phyloP scores from a whole-genome alignment of 306 rosid species.

The Medicago arabica region DNA sequence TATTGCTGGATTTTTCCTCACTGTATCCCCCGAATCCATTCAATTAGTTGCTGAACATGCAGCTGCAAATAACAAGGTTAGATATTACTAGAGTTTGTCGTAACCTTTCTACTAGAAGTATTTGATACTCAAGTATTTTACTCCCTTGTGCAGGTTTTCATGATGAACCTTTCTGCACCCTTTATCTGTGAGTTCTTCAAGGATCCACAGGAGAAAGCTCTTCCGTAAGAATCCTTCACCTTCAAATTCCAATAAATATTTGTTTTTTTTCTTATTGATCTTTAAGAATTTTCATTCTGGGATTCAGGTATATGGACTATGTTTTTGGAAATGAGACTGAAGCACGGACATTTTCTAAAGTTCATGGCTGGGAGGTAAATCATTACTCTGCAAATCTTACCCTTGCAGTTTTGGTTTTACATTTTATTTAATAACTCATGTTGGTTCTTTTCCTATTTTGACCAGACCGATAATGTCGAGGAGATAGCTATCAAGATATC shows the following conservation, averaged over 20 bases:
- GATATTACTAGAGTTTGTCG: constrained; percentile 32
- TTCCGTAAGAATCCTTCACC: constrained; percentile 64
- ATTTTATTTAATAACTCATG: constrained; percentile 19
- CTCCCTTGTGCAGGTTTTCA: constrained; percentile 65
- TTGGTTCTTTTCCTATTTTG: constrained; percentile 41
- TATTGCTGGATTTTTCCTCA: constrained; percentile 96
- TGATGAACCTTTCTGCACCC: constrained; percentile 98
- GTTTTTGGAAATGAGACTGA: constrained; percentile 96
- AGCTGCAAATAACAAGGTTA: constrained; percentile 81
- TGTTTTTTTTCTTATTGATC: constrained; percentile 17
- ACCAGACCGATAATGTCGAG: constrained; percentile 84
- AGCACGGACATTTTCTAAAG: constrained; percentile 86
- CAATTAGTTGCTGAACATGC: constrained; percentile 95
- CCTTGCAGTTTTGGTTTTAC: constrained; percentile 34
- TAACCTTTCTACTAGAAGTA: constrained; percentile 9
- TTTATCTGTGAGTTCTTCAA: constrained; percentile 95
- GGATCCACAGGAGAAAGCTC: constrained; percentile 74
- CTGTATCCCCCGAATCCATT: constrained; percentile 93
- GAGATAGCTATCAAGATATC: constrained; percentile 95
- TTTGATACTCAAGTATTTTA: constrained; percentile 1
- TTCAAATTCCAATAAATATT: constrained; percentile 25
- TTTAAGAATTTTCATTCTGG: constrained; percentile 14
- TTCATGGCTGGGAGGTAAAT: constrained; percentile 95
- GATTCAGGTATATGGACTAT: constrained; percentile 77
- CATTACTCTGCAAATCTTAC: constrained; percentile 20